phyloP scores from a whole-genome alignment of 805 yeast species.

The Limtongozyma cylindracea region DNA sequence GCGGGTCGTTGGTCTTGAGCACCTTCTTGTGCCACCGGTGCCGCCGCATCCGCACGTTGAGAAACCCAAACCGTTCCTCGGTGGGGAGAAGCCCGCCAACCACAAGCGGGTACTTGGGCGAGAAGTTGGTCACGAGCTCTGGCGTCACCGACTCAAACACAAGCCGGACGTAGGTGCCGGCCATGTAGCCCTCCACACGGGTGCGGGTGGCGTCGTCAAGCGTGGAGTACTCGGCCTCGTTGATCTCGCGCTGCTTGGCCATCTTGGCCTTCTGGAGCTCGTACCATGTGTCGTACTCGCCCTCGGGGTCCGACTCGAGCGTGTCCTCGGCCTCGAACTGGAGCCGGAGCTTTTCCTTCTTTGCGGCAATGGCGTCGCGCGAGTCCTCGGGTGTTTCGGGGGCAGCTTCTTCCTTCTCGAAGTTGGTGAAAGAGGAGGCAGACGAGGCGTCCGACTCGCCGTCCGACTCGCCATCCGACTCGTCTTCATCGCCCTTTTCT shows the following conservation, averaged over 20 bases:
- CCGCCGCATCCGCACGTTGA: slow-evolving; percentile 85
- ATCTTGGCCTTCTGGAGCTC: slow-evolving; percentile 92
- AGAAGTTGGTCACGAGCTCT: slow-evolving; percentile 72
- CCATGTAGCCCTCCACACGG: slow-evolving; percentile 72
- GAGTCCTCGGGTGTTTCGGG: slow-evolving; percentile 33
- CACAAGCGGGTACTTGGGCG: slow-evolving; percentile 65
- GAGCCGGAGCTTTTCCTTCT: slow-evolving; percentile 67
- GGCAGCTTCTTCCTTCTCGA: slow-evolving; percentile 21
- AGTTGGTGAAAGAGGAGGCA: slow-evolving; percentile 22
- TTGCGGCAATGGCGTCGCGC: slow-evolving; percentile 62
- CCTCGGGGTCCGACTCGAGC: slow-evolving; percentile 49
- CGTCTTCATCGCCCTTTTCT: slow-evolving; percentile 7
- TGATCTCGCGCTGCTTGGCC: slow-evolving; percentile 88
- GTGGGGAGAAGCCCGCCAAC: slow-evolving; percentile 81
- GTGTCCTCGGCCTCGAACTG: slow-evolving; percentile 75
- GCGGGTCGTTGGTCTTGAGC: slow-evolving; percentile 84
- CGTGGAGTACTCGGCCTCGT: slow-evolving; percentile 49
- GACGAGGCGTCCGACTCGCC: slow-evolving; percentile 2
- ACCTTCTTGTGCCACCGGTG: slow-evolving; percentile 98
- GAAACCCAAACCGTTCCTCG: slow-evolving; percentile 78
- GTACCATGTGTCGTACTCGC: slow-evolving; percentile 90
- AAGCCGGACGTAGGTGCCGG: slow-evolving; percentile 83
- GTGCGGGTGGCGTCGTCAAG: slow-evolving; percentile 59
- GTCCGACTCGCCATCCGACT: slow-evolving; percentile 8
- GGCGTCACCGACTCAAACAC: slow-evolving; percentile 69